Evolutionary conservation across 345 rosid genomes (phyloP).

Genomic region (Noccaea bulbosa): DNA sequence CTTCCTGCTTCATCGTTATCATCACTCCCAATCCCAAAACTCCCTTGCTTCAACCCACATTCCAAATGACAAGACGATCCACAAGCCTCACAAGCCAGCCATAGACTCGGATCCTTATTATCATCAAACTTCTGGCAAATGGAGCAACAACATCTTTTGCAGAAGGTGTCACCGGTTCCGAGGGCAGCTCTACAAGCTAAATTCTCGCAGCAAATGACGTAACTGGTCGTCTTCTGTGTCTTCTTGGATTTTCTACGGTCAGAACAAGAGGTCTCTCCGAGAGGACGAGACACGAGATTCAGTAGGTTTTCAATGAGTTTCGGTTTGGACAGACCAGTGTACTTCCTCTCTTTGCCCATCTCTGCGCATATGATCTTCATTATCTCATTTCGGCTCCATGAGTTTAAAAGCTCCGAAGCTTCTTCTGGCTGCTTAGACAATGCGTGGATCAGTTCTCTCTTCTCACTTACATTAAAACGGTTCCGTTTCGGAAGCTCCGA

Average conservation of each 20-base stretch:
- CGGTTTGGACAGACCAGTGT: constrained; percentile 85
- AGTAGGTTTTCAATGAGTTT: constrained; percentile 91
- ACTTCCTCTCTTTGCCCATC: constrained; percentile 99
- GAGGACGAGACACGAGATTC: constrained; percentile 66
- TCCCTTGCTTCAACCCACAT: constrained; percentile 75
- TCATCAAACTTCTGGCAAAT: constrained; percentile 82
- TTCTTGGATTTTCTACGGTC: constrained; percentile 56
- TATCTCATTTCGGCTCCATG: constrained; percentile 97
- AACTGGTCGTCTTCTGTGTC: constrained; percentile 68
- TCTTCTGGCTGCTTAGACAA: constrained; percentile 64
- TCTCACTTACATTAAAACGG: constrained; percentile 67
- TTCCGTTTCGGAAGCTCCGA: constrained; percentile 21
- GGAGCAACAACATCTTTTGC: constrained; percentile 94
- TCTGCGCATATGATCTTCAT: constrained; percentile 87
- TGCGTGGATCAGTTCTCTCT: constrained; percentile 79
- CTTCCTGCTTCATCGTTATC: constrained; percentile 38
- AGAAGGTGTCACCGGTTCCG: constrained; percentile 61
- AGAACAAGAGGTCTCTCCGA: constrained; percentile 42
- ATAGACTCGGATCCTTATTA: constrained; percentile 93
- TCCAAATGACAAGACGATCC: constrained; percentile 91
- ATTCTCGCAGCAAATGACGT: constrained; percentile 69
- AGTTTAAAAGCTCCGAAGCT: constrained; percentile 72
- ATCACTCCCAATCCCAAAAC: constrained; percentile 64
- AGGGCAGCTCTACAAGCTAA: constrained; percentile 83
- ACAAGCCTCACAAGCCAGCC: constrained; percentile 86